Conservation (phyloP, 2,329 filamentous ascomycete species). For the Penicillium polonicum region DNA sequence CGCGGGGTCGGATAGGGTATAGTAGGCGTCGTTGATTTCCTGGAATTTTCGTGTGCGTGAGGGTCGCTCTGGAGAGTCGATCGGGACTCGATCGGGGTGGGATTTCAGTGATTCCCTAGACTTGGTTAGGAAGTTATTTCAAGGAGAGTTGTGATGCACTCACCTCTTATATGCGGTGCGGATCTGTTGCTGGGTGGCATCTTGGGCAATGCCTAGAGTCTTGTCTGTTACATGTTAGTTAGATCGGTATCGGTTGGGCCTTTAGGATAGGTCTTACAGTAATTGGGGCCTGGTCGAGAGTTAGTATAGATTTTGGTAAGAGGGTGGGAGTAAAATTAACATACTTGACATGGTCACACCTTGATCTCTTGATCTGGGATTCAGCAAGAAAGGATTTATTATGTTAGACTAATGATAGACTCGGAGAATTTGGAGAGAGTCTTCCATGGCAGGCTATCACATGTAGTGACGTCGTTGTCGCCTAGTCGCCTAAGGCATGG, state of each 20-base stretch:
- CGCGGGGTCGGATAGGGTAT: conserved; percentile 75
- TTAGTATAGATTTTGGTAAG: neutral
- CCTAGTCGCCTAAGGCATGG: conserved; percentile 16
- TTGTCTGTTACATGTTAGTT: conserved; percentile 55
- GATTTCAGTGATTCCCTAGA: conserved; percentile 82
- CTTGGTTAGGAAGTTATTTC: conserved; percentile 6
- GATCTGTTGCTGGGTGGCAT: conserved; percentile 77
- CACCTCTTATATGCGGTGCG: conserved; percentile 93
- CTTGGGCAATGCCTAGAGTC: conserved; percentile 69
- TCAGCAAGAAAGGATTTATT: neutral
- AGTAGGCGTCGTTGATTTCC: conserved; percentile 90
- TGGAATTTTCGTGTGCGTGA: conserved; percentile 85
- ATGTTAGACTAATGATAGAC: neutral
- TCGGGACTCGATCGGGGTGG: conserved; percentile 85
- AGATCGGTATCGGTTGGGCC: neutral
- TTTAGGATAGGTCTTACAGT: conserved; percentile 37
- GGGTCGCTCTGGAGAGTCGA: conserved; percentile 77
- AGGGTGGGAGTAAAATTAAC: conserved; percentile 1
- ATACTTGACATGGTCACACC: conserved; percentile 26
- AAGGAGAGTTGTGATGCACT: neutral
- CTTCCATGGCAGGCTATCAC: conserved; percentile 2
- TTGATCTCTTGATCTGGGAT: neutral
- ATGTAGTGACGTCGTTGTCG: conserved; percentile 21
- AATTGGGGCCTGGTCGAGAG: conserved; percentile 35
- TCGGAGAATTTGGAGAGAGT: neutral